Conservation (phyloP, 2,329 filamentous ascomycete species). For the Bretziella fagacearum region DNA sequence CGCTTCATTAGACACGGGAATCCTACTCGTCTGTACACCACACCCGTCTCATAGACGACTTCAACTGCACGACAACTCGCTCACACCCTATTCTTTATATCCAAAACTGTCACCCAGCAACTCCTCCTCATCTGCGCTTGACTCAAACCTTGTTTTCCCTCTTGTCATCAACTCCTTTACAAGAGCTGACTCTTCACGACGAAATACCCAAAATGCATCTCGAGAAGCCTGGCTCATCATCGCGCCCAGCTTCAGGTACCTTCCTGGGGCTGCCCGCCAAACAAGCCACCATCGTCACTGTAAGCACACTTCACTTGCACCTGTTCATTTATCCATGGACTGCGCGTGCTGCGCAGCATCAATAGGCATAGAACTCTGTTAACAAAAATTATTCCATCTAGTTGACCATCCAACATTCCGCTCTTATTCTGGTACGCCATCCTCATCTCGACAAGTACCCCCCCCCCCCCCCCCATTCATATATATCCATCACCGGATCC, state of each 20-base stretch:
- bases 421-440: conserved; percentile 45
- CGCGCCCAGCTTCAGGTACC: conserved; percentile 6
- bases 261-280: conserved; percentile 13
- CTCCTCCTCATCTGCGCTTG: too few species aligned
- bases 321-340: too few species aligned
- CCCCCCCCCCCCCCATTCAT: not conserved
- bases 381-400: too few species aligned
- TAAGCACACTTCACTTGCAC: not conserved
- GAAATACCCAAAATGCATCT: conserved; percentile 11
- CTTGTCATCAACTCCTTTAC: not conserved
- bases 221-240: conserved; percentile 9
- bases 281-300: conserved; percentile 12
- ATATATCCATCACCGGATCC: not conserved
- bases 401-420: conserved; percentile 62
- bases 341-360: too few species aligned
- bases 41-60: not conserved
- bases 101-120: too few species aligned
- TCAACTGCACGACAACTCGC: too few species aligned
- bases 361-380: too few species aligned
- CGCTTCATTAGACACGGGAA: not conserved
- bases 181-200: not conserved
- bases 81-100: too few species aligned
- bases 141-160: not conserved
- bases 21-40: not conserved
- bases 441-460: too few species aligned